These are phyloP conservation scores for Agrocybe pediades DNA, from an alignment of 768 basidiomycete genomes.

Conservation along the genomic window DNA sequence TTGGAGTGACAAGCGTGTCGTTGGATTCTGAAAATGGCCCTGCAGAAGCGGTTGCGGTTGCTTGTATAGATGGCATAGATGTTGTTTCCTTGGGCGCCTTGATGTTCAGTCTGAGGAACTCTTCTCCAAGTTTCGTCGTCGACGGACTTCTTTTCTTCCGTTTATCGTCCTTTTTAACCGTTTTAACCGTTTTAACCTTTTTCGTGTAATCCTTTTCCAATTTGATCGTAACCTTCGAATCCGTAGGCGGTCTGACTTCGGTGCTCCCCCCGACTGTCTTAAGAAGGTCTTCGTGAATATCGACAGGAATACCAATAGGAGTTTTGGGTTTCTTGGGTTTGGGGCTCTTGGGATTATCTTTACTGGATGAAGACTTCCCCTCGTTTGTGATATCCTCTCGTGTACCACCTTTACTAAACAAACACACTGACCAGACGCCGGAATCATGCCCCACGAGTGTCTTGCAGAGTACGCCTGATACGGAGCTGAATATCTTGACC, in stretches of 20 bases:
- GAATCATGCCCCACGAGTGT: constrained; percentile 83
- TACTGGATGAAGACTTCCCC: not conserved
- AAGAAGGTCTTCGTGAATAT: too few relatives aligned
- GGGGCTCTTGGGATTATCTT: not conserved
- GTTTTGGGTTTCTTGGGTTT: not conserved
- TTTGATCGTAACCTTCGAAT: too few relatives aligned
- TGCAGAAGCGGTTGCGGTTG: too few relatives aligned
- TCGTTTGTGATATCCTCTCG: too few relatives aligned
- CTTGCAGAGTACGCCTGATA: constrained; percentile 72
- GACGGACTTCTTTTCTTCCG: not conserved
- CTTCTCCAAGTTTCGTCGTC: not conserved
- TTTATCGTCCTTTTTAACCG: not conserved
- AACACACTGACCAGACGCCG: constrained; percentile 92
- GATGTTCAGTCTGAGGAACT: not conserved
- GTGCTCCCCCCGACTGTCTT: too few relatives aligned
- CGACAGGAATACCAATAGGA: too few relatives aligned
- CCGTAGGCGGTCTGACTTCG: too few relatives aligned
- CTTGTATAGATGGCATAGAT: too few relatives aligned
- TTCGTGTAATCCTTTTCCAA: too few relatives aligned
- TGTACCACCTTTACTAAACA: constrained; percentile 69
- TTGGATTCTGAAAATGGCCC: too few relatives aligned
- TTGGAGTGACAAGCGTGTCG: too few relatives aligned
- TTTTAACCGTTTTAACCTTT: too few relatives aligned
- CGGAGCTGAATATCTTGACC: constrained; percentile 84
- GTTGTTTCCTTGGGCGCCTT: not conserved